Evolutionary conservation across 1,139 yeast genomes (phyloP).

Genomic region (Hyphopichia khmerensis): DNA sequence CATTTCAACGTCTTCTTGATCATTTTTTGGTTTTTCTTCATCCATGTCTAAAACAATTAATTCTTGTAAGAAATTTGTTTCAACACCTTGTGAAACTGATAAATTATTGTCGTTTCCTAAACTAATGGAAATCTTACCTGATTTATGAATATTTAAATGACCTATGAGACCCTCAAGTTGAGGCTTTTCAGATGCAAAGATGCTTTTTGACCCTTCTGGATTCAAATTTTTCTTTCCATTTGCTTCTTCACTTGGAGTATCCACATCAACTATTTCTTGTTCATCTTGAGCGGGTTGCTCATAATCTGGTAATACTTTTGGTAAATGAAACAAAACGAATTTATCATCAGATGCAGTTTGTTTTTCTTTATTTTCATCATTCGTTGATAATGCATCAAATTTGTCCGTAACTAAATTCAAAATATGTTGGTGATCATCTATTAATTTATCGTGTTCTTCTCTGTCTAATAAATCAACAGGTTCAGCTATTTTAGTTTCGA

Average conservation of each 20-base stretch:
- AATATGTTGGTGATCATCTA: constrained; percentile 34
- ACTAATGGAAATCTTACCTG: constrained; percentile 75
- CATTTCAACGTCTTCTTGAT: constrained; percentile 25
- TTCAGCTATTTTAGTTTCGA: constrained; percentile 30
- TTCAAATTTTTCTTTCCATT: background rate
- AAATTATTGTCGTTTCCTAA: constrained; percentile 66
- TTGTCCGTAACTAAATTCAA: constrained; percentile 24
- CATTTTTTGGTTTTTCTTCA: constrained; percentile 7
- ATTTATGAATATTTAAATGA: constrained; percentile 67
- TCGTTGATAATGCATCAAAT: constrained; percentile 22
- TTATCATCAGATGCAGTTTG: constrained; percentile 13
- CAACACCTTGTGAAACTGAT: constrained; percentile 74
- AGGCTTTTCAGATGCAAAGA: constrained; percentile 10
- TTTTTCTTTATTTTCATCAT: constrained; percentile 5
- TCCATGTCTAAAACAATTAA: constrained; percentile 54
- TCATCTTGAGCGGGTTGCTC: constrained; percentile 9
- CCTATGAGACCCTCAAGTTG: constrained; percentile 62
- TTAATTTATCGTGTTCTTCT: constrained; percentile 31
- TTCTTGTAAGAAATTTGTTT: constrained; percentile 73
- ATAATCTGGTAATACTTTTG: constrained; percentile 63
- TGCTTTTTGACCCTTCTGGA: constrained; percentile 10
- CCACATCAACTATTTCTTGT: background rate
- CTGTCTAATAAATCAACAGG: constrained; percentile 28
- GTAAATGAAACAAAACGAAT: constrained; percentile 68
- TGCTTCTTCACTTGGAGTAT: constrained; percentile 8